Percentiles rank a stretch among this genome's conserved stretches.
phyloP scores from a whole-genome alignment of 2,329 filamentous ascomycete genomes.

The Curvularia sp. region DNA sequence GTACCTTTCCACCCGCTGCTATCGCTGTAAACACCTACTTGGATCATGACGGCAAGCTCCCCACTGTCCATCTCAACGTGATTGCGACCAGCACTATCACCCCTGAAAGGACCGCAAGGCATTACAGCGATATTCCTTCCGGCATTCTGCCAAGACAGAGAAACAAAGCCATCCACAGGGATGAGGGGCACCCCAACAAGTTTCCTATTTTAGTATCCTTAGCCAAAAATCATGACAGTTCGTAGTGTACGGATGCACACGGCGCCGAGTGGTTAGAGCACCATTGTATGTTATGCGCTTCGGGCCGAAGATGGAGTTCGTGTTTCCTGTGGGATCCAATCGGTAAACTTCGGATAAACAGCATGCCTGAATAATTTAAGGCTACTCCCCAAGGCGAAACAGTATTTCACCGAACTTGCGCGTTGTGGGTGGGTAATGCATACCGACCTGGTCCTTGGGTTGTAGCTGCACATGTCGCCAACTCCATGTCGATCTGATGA shows the following conservation, averaged over 20 bases:
- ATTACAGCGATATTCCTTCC: background rate
- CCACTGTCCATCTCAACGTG: constrained; percentile 5
- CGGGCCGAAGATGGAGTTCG: constrained; percentile 12
- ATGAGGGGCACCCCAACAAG: background rate
- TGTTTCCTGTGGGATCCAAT: constrained; percentile 4
- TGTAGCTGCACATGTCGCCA: background rate
- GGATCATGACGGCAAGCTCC: background rate
- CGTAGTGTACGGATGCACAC: background rate
- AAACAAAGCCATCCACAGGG: background rate
- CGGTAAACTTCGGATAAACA: constrained; percentile 1
- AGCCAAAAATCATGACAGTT: background rate
- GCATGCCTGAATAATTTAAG: background rate
- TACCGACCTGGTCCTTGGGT: constrained; percentile 1
- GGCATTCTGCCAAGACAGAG: background rate
- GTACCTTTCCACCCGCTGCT: background rate
- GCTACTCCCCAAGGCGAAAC: constrained; percentile 1
- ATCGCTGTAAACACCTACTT: background rate
- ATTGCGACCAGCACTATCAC: constrained; percentile 21
- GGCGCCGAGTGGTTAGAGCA: constrained; percentile 1
- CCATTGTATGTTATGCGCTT: constrained; percentile 12
- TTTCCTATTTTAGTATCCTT: background rate
- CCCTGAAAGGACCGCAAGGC: constrained; percentile 17
- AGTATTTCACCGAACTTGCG: constrained; percentile 8
- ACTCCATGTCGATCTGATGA: background rate
- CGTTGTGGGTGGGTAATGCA: background rate